A percentile compares a stretch with the other conserved stretches of the same genome.
Conservation (phyloP, 1,139 yeast species). For the Geotrichum histeridarum region DNA sequence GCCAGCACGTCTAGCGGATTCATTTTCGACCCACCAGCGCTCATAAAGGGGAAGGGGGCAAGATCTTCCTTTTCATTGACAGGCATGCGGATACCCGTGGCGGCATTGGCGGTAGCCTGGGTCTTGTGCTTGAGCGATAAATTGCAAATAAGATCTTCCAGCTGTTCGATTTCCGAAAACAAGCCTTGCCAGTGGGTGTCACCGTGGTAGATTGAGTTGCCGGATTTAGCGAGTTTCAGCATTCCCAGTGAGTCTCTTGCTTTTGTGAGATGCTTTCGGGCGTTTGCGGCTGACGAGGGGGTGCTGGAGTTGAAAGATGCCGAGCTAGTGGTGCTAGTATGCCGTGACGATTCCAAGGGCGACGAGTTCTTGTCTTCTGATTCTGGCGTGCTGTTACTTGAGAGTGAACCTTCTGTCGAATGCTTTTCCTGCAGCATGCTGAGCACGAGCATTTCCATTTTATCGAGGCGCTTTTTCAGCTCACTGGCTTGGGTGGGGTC, state of each 20-base stretch:
- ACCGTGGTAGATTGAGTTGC: constrained; percentile 37
- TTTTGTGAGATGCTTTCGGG: constrained; percentile 7
- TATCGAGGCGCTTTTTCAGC: constrained; percentile 14
- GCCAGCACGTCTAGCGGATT: constrained; percentile 27
- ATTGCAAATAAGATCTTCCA: constrained; percentile 12
- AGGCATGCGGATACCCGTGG: not conserved
- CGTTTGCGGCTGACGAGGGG: not conserved
- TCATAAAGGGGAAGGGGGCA: constrained; percentile 13
- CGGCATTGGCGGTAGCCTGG: not conserved
- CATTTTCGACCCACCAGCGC: constrained; percentile 8
- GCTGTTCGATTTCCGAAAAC: constrained; percentile 30
- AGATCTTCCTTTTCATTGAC: not conserved
- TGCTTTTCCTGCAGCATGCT: constrained; percentile 14
- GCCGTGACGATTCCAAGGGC: not conserved
- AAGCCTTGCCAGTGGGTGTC: constrained; percentile 38
- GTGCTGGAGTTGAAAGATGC: not conserved
- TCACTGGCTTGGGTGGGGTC: constrained; percentile 7
- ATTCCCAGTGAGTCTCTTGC: constrained; percentile 36
- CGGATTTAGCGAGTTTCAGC: constrained; percentile 35
- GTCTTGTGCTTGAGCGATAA: not conserved
- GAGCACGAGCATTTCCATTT: constrained; percentile 17
- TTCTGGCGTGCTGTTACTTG: constrained; percentile 3
- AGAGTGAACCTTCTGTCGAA: not conserved
- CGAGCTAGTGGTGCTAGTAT: not conserved
- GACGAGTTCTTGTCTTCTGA: not conserved